Evolutionary conservation across 164 flowering plant genomes (phyloP), one percentile per base, ranked within the genome.

Genomic region (Malania oleifera): DNA sequence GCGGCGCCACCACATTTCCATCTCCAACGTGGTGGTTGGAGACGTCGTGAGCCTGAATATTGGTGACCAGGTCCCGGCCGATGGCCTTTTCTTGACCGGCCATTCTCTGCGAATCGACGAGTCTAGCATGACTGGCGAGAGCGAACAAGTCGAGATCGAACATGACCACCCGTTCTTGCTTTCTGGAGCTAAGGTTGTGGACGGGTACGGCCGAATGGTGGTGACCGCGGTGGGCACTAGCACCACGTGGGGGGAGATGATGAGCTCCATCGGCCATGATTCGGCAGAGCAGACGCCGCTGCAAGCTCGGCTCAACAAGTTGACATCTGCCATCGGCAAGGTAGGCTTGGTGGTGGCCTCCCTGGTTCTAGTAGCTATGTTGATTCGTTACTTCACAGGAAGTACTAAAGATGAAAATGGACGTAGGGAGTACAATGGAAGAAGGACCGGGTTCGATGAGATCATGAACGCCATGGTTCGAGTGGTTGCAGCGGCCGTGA

Each of bases 41-140:
- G 87, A 82, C 15, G 39, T 79, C 0, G 77, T 76, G 9, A 70
- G 41, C 43, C 28, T 79, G 49, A 76, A 67, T 20, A 71, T 68
- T n/a, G 86, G 86, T 0, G 80, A 79, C 60, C 83, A 77, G 52
- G 61, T 82, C 53, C 87, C 84, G 0, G 84, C 80, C 3, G 86
- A 82, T 45, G 87, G 87, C 1, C 15, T 82, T 59, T 75, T 77
- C 57, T 1, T 80, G 18, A 56, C 65, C 0, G 87, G 84, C 0
- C 69, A 82, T 51, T 73, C 82, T 0, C 40, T 82, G 29, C 68
- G 68, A 28, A 60, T 79, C 0, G 83, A 82, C 31, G 85, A 81
- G 44, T 64, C 73, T 2, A 64, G 65, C 40, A 54, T 70, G 73
- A 64, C 73, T 1, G 73, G 73, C 0, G 73, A 74, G 35, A 74